Base-by-base conservation (phyloP, 768 basidiomycete genomes). In the Termitomyces eurrhizus region DNA sequence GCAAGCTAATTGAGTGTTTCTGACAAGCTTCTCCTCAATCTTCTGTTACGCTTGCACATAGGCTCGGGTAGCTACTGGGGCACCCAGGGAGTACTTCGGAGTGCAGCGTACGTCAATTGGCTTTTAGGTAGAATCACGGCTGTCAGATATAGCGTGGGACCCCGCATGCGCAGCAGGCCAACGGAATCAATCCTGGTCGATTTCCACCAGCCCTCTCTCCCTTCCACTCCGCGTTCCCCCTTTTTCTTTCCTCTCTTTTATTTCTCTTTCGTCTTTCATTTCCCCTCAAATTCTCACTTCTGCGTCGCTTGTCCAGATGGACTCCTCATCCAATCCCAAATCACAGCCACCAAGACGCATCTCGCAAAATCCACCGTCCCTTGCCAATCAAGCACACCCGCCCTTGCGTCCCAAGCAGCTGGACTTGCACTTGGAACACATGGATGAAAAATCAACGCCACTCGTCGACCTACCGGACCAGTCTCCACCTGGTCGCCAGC, bases 321-420 rank as follows among this genome's bases (percentile, higher is more conserved):
- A 66, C 24, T 52, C 66, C 44, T 64, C 67, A 14, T 66, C 70
- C 50, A 68, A 69, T 44, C 67, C 67, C 18, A 68, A 74, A 33
- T 69, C 74, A 56, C 72, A 71, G 44, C 70, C 67, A 58, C 66
- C 69, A 37, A 69, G 63, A 29, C 52, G 37, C 37, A 64, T 70
- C 55, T 67, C 68, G 52, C 68, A 61, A 50, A 69, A 61, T 37
- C 64, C 73, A 44, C 69, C 68, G 57, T 65, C 63, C 57, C 67
- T 59, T 52, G 62, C 62, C 53, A 71, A 69, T 54, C 63, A 61
- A 21, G 72, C 72, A 33, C 69, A 72, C 42, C 73, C 75, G 11
- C 73, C 75, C 2, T 74, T 73, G 59, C 73, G 71, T 49, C 75
- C 72, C 62, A 63, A 74, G 35, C 71, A 75, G 26, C 66, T 69